Conservation (phyloP, 192 early-diverging fungal species). For the Gaertneriomyces semiglobifer region DNA sequence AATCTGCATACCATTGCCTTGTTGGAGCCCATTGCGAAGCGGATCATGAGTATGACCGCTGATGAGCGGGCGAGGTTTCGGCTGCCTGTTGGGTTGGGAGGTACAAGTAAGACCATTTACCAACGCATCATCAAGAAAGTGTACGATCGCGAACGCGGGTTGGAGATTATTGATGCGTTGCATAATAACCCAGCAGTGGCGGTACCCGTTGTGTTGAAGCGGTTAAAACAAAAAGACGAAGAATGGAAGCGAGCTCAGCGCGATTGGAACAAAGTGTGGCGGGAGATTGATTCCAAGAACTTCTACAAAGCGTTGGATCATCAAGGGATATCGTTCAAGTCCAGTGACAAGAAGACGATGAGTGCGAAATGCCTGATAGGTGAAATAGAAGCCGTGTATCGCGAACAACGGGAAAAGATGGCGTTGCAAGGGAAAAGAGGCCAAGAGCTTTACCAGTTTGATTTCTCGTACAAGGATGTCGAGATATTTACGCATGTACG, state of each 20-base stretch:
- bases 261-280: slow-evolving; percentile 96
- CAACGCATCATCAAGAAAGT: slow-evolving; percentile 92
- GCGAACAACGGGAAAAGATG: slow-evolving; percentile 71
- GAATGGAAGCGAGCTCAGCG: slow-evolving; percentile 92
- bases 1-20: slow-evolving; percentile 85
- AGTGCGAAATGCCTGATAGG: slow-evolving; percentile 70
- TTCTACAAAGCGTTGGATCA: slow-evolving; percentile 94
- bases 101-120: slow-evolving; percentile 83
- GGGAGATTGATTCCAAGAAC: slow-evolving; percentile 89
- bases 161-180: slow-evolving; percentile 87
- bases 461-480: slow-evolving; percentile 71
- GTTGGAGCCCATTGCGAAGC: slow-evolving; percentile 83
- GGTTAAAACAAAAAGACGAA: slow-evolving; percentile 97
- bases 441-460: slow-evolving; percentile 63
- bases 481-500: slow-evolving; percentile 76
- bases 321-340: slow-evolving; percentile 88
- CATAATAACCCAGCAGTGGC: slow-evolving; percentile 88
- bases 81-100: slow-evolving; percentile 73
- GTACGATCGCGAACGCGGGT: slow-evolving; percentile 81
- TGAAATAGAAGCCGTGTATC: slow-evolving; percentile 83
- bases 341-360: slow-evolving; percentile 77
- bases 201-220: slow-evolving; percentile 88
- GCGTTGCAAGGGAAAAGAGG: slow-evolving; percentile 33
- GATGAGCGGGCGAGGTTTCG: slow-evolving; percentile 76
- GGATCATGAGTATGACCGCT: slow-evolving; percentile 74